phyloP scores from a whole-genome alignment of 2,329 filamentous ascomycete species.

The Dactylellina haptotyla region DNA sequence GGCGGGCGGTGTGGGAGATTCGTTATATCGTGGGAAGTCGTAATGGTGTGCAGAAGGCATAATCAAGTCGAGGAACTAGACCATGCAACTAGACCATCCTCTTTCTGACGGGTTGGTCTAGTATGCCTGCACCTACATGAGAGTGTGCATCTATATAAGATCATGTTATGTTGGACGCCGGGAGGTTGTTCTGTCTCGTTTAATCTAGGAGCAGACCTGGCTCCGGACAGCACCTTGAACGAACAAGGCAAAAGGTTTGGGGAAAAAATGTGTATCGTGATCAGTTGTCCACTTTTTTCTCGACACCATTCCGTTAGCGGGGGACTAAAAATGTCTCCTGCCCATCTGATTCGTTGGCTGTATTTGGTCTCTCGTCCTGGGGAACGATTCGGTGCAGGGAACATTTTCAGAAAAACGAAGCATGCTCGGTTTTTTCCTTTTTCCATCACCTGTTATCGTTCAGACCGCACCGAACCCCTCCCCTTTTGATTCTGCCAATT shows the following conservation, averaged over 20 bases:
- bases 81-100: constrained; percentile 51
- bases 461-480: constrained; percentile 41
- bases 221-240: constrained; percentile 30
- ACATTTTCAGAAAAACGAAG: constrained; percentile 48
- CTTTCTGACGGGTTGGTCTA: constrained; percentile 49
- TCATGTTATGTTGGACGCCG: constrained; percentile 46
- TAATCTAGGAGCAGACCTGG: constrained; percentile 37
- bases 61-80: constrained; percentile 45
- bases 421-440: constrained; percentile 35
- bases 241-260: constrained; percentile 51
- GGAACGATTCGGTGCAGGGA: constrained; percentile 51
- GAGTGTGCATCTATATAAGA: constrained; percentile 38
- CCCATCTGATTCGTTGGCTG: constrained; percentile 52
- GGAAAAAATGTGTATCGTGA: constrained; percentile 54
- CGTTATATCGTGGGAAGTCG: constrained; percentile 52
- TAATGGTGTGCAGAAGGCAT: constrained; percentile 54
- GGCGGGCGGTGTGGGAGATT: constrained; percentile 49
- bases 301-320: constrained; percentile 55
- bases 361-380: constrained; percentile 28
- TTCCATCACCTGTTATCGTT: constrained; percentile 50
- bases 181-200: constrained; percentile 44
- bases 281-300: constrained; percentile 54
- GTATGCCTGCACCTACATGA: constrained; percentile 46
- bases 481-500: constrained; percentile 37
- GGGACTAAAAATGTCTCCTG: constrained; percentile 54